Base-by-base conservation (phyloP, 1,284 basidiomycete genomes). In the Abortiporus biennis region DNA sequence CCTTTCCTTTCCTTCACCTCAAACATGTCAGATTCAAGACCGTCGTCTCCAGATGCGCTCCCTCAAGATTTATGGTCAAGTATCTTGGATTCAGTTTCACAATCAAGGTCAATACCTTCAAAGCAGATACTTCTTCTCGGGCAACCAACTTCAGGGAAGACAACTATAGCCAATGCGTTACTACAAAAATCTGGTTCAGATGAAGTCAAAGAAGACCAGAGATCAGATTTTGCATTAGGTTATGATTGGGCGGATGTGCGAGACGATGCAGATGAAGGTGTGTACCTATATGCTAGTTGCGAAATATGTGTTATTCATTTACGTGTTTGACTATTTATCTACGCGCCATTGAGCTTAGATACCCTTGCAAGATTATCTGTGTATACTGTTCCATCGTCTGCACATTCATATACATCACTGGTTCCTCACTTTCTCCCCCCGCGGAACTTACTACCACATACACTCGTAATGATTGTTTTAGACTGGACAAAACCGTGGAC, bases 401-500 rank as follows among this genome's bases (percentile, higher is more conserved):
- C 83, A 13, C 64, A 74, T 0, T 74, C 85, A 2, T 85, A 92
- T 52, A 80, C 83, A 2, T 67, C 81, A 2, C 66, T 98, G n/a
- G 60, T 97, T 1, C 88, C 91, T 0, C 80, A 88, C 48, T 91
- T 93, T 44, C 67, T 96, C 15, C 85, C 90, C 0, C 81, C 87
- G 4, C 70, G 74, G 44, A 66, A 75, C 13, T 70, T 80, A 4
- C 62, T 93, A 6, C 72, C 81, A 27, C 86, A 95, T 54, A 88
- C 91, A 0, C 72, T 92, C 11, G 78, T 93, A 37, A 68, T 97
- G 53, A 87, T 98, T 52, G 77, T 85, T 0, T 70, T 98, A n/a
- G 95, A 99, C 62, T 98, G 94, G 95, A 92, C 92, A 51, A 78
- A 79, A 52, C 95, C 95, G 0, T 92, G 89, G 80, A 78, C 82